Base-by-base conservation (phyloP, 306 rosid genomes). In the Cyamopsis tetragonoloba region DNA sequence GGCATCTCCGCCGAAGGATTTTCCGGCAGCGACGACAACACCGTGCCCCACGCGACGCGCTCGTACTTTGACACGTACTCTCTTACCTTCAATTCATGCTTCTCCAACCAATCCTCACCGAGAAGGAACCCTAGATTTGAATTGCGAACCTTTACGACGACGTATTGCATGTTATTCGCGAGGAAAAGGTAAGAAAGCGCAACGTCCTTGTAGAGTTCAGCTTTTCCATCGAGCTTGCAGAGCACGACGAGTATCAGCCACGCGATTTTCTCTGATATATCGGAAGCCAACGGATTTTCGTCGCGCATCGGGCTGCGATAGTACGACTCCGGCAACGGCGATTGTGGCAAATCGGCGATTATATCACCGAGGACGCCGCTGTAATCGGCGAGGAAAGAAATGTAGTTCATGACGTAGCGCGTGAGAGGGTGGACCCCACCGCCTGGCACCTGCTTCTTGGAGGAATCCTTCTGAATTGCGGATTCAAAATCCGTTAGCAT, bases 361-460 rank as follows among this genome's bases (percentile, higher is more conserved):
- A 92, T 84, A 9, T 86, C 87, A 0, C 68, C 12, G 8, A 92
- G 80, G 0, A 84, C 59, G 19, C 75, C 78, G 49, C 74, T 74
- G 83, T 87, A 89, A 31, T 87, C 98, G 28, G 83, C 37, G 3
- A 93, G 87, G 49, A 87, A 57, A 0, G 87, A 12, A 4, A 93
- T 22, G 67, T 93, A 93, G 44, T 89, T 88, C 96, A 93, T 86
- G 4, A 87, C 96, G 74, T 93, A 87, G 9, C 91, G 86, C 15
- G 96, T 89, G 41, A 92, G 87, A 0, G 96, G 93, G 50, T 92
- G 98, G 49, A 86, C 68, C 0, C 89, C 96, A 19, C 96, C 96
- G 12, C 82, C 79, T 0, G 87, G 86, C 1, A 82, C 71, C 0
- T 79, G 46, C n/a, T 41, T 68, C 73, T 79, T 84, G 6, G 91